Conservation (phyloP, 2,329 filamentous ascomycete genomes). For the Nectriaceae sp. region DNA sequence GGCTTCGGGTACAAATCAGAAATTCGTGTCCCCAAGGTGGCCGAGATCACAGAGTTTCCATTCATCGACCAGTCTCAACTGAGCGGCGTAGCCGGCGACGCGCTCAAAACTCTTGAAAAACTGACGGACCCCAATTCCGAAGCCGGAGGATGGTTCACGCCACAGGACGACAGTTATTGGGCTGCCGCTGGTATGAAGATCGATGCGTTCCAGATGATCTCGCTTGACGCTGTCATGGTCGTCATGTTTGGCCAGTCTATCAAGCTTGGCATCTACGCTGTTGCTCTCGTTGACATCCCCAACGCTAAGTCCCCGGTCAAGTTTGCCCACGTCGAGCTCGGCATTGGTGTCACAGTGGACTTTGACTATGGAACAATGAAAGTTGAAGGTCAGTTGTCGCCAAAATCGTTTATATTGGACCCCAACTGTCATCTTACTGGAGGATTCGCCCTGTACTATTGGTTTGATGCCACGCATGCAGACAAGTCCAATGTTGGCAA, state of each 20-base stretch:
- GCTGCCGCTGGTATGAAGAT: constrained; percentile 39
- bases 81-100: not conserved
- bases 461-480: constrained; percentile 33
- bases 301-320: constrained; percentile 11
- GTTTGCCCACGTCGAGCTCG: constrained; percentile 41
- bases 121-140: constrained; percentile 1
- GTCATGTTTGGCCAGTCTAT: constrained; percentile 33
- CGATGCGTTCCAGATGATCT: constrained; percentile 40
- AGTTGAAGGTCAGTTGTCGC: constrained; percentile 42
- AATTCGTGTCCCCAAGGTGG: constrained; percentile 32
- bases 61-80: constrained; percentile 13
- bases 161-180: constrained; percentile 36
- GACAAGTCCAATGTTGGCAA: constrained; percentile 33
- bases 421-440: constrained; percentile 44
- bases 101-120: constrained; percentile 3
- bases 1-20: constrained; percentile 44
- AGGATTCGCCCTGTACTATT: constrained; percentile 43
- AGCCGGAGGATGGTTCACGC: constrained; percentile 32
- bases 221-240: constrained; percentile 36
- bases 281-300: constrained; percentile 33
- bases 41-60: constrained; percentile 17
- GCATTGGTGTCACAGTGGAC: constrained; percentile 36
- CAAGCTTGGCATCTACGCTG: constrained; percentile 37
- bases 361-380: constrained; percentile 36
- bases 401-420: constrained; percentile 40